Evolutionary conservation across 768 basidiomycete species (phyloP).

Genomic region (Hygrocybe coccinea): DNA sequence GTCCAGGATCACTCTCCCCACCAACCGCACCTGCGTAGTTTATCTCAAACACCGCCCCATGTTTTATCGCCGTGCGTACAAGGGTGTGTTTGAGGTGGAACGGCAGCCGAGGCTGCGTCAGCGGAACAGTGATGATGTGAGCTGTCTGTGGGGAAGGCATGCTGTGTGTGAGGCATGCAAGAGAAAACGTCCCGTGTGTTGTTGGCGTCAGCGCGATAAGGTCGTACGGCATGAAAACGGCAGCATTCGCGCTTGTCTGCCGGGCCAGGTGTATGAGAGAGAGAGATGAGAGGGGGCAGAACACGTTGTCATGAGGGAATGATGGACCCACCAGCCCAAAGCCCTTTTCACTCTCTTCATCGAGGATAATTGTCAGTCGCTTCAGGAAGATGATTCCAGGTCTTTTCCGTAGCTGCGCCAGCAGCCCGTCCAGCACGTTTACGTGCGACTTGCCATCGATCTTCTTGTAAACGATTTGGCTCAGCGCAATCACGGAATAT

Average conservation of each 20-base stretch:
- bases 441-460: slow-evolving; percentile 68
- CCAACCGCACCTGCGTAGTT: slow-evolving; percentile 71
- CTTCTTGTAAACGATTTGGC: slow-evolving; percentile 64
- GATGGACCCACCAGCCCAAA: slow-evolving; percentile 60
- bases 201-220: slow-evolving; percentile 73
- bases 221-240: slow-evolving; percentile 64
- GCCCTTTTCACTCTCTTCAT: slow-evolving; percentile 82
- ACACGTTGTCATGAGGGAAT: too few species aligned
- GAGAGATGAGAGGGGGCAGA: too few species aligned
- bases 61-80: slow-evolving; percentile 72
- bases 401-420: slow-evolving; percentile 57
- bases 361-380: slow-evolving; percentile 72
- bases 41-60: slow-evolving; percentile 81
- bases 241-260: slow-evolving; percentile 67
- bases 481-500: slow-evolving; percentile 76
- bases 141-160: slow-evolving; percentile 71
- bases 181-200: slow-evolving; percentile 64
- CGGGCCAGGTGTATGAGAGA: neutral
- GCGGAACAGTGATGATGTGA: slow-evolving; percentile 75
- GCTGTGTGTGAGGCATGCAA: slow-evolving; percentile 76
- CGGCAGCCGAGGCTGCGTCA: slow-evolving; percentile 71
- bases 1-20: slow-evolving; percentile 45
- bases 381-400: slow-evolving; percentile 63
- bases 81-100: slow-evolving; percentile 82
- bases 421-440: slow-evolving; percentile 55